These are phyloP conservation scores for Ustilago tritici DNA, from an alignment of 1,284 basidiomycete species.

Conservation along the genomic window DNA sequence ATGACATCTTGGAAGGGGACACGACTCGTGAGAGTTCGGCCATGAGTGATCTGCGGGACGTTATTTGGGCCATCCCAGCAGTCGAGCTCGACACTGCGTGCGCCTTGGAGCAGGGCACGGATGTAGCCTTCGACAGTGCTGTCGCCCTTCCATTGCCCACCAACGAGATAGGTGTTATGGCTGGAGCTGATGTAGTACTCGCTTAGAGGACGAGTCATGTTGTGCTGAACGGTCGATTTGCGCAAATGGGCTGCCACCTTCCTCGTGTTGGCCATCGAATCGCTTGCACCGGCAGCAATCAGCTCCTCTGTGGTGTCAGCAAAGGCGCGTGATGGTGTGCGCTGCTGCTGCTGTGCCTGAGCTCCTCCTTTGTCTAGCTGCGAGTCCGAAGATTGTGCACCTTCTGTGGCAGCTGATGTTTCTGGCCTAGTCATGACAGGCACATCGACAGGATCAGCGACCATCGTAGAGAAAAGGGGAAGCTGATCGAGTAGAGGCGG, in stretches of 20 bases:
- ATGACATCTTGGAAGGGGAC: conserved; percentile 87
- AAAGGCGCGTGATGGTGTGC: conserved; percentile 40
- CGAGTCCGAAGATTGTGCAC: neutral
- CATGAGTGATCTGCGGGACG: conserved; percentile 78
- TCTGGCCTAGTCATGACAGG: conserved; percentile 18
- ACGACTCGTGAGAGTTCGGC: conserved; percentile 89
- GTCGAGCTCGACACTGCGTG: conserved; percentile 87
- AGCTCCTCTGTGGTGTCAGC: conserved; percentile 44
- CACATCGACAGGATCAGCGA: conserved; percentile 27
- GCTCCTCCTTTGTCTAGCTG: neutral
- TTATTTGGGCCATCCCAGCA: conserved; percentile 85
- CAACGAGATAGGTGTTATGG: conserved; percentile 97
- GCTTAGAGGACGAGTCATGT: conserved; percentile 81
- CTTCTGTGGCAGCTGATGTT: neutral
- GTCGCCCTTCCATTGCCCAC: conserved; percentile 90
- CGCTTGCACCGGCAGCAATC: conserved; percentile 40
- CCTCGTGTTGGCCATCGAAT: conserved; percentile 33
- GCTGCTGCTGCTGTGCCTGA: conserved; percentile 16
- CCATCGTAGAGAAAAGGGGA: conserved; percentile 46
- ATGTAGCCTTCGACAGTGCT: conserved; percentile 97
- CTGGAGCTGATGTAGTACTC: conserved; percentile 94
- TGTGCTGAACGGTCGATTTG: conserved; percentile 50
- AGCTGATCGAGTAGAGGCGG: conserved; percentile 49
- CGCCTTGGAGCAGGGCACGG: conserved; percentile 87
- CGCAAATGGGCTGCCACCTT: conserved; percentile 46